Evolutionary conservation across 225 moss, liverwort and hornwort species (phyloP).

Genomic region (Straminergon stramineum): DNA sequence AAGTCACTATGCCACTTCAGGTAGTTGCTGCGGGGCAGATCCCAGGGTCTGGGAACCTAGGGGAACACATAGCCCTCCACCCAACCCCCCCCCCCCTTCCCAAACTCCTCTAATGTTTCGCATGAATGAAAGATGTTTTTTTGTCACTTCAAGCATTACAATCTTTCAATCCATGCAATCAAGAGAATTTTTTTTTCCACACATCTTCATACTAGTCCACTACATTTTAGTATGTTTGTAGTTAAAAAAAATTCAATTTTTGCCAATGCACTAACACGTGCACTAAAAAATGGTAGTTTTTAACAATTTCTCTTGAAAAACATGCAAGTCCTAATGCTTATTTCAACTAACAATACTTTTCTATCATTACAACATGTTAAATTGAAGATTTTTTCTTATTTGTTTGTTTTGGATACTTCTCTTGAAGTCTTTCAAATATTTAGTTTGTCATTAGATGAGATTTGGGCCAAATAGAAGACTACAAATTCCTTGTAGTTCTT

Average conservation of each 20-base stretch:
- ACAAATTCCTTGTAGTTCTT: no score
- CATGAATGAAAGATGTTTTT: background rate
- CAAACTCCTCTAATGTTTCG: no score
- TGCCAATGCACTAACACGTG: no score
- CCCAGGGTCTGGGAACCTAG: no score
- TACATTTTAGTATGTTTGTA: background rate
- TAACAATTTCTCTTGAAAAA: background rate
- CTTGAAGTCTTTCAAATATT: background rate
- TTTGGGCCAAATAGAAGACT: no score
- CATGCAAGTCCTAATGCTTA: accelerated
- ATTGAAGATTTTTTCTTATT: background rate
- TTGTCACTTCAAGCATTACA: background rate
- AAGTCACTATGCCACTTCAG: no score
- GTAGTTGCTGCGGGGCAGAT: no score
- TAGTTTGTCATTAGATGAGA: no score
- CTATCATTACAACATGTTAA: no score
- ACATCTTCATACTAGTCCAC: background rate
- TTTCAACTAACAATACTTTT: background rate
- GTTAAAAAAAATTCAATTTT: background rate
- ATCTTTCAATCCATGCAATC: accelerated
- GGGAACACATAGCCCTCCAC: no score
- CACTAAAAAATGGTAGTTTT: background rate
- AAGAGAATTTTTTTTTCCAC: background rate
- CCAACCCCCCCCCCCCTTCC: no score
- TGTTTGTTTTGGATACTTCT: background rate